A percentile compares a stretch with the other conserved stretches of the same genome.
Evolutionary conservation across 345 rosid genomes (phyloP).

Genomic region (Syzygium jambos): DNA sequence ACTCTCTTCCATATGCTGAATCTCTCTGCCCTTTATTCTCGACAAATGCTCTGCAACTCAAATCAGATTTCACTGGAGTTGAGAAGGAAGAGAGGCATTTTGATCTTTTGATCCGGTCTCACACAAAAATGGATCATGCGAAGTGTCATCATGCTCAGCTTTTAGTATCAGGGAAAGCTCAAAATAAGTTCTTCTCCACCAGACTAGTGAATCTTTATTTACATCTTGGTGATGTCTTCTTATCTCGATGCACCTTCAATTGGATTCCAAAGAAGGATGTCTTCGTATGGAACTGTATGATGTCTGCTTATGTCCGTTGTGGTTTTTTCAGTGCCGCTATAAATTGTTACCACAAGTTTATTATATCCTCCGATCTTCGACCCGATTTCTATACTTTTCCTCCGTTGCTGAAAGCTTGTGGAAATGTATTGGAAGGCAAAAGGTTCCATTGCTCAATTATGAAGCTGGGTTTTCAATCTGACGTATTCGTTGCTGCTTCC

Average conservation of each 20-base stretch:
- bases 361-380: constrained; percentile 2
- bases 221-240: constrained; percentile 11
- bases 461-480: constrained; percentile 9
- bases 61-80: background rate
- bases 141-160: constrained; percentile 10
- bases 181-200: constrained; percentile 1
- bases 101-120: constrained; percentile 7
- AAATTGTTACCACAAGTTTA: background rate
- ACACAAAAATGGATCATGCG: constrained; percentile 1
- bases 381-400: constrained; percentile 17
- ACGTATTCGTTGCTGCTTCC: constrained; percentile 8
- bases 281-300: constrained; percentile 12
- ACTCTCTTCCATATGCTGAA: background rate
- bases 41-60: background rate
- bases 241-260: constrained; percentile 1
- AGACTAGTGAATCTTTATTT: constrained; percentile 12
- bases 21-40: background rate
- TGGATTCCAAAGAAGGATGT: constrained; percentile 3
- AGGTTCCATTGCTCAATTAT: constrained; percentile 8
- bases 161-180: constrained; percentile 4
- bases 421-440: background rate
- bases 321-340: constrained; percentile 2
- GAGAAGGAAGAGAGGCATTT: background rate
- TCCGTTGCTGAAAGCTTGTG: constrained; percentile 15
- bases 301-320: constrained; percentile 6